phyloP scores from a whole-genome alignment of 345 rosid species.

The Cochlearia excelsa region DNA sequence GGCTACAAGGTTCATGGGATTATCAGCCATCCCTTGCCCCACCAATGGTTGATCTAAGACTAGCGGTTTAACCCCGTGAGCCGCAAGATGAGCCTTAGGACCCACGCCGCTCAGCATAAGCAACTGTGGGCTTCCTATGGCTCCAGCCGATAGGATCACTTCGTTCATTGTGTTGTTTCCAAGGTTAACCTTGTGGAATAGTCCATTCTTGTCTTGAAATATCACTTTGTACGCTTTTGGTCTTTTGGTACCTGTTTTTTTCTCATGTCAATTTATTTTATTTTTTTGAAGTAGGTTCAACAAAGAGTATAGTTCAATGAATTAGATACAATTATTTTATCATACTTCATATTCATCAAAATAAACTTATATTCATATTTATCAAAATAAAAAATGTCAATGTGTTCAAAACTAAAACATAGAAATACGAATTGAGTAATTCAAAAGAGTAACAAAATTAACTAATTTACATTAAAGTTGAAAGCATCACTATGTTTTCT shows the following conservation, averaged over 20 bases:
- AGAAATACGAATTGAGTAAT: too few relatives aligned
- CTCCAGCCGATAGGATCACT: slow-evolving; percentile 70
- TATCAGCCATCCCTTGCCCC: slow-evolving; percentile 82
- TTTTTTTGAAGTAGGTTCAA: too few relatives aligned
- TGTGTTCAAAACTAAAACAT: too few relatives aligned
- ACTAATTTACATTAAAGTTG: too few relatives aligned
- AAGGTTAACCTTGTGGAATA: slow-evolving; percentile 45
- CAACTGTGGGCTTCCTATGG: slow-evolving; percentile 81
- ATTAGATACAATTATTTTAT: too few relatives aligned
- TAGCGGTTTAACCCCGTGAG: slow-evolving; percentile 44
- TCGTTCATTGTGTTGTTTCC: slow-evolving; percentile 42
- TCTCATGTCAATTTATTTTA: too few relatives aligned
- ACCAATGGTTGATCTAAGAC: slow-evolving; percentile 58
- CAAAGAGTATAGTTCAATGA: too few relatives aligned
- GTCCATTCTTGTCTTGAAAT: slow-evolving; percentile 51
- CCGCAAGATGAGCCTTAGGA: slow-evolving; percentile 48
- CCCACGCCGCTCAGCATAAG: slow-evolving; percentile 84
- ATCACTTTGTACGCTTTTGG: slow-evolving; percentile 69
- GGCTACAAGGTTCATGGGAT: slow-evolving; percentile 63
- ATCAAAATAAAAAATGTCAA: too few relatives aligned
- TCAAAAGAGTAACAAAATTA: too few relatives aligned
- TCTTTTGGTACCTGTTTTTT: slow-evolving; percentile 33
- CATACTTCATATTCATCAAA: too few relatives aligned
- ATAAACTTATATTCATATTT: too few relatives aligned
- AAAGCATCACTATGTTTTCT: too few relatives aligned